These are phyloP conservation scores for Coemansia sp. DNA, from an alignment of 192 early-diverging fungal genomes.

Conservation along the genomic window DNA sequence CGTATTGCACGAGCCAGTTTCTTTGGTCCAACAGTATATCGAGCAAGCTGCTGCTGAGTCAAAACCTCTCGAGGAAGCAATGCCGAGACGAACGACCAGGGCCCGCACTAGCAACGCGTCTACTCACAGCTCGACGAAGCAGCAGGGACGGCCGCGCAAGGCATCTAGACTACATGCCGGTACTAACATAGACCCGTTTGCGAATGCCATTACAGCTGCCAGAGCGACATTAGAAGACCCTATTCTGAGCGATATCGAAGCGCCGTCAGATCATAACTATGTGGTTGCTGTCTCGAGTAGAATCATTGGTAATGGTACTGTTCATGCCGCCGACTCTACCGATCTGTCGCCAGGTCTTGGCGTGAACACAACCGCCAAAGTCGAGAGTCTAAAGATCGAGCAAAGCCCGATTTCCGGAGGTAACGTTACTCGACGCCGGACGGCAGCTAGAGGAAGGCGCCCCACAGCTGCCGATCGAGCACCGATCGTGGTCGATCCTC, in stretches of 20 bases:
- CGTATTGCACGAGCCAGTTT: not conserved
- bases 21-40: not conserved
- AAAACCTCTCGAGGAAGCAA: not conserved
- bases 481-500: not conserved
- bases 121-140: not conserved
- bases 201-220: not conserved
- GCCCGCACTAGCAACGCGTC: slow-evolving; percentile 3
- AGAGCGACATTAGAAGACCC: not conserved
- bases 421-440: slow-evolving; percentile 8
- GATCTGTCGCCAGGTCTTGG: not conserved
- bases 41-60: not conserved
- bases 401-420: slow-evolving; percentile 1
- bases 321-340: not conserved
- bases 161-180: not conserved
- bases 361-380: not conserved
- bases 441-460: not conserved
- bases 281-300: not conserved
- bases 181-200: not conserved
- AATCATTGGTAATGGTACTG: not conserved
- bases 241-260: not conserved
- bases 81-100: slow-evolving; percentile 1
- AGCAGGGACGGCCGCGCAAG: not conserved
- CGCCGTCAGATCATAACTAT: not conserved
- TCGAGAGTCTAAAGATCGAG: not conserved
- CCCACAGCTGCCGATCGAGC: slow-evolving; percentile 4